phyloP scores from a whole-genome alignment of 129 eudicot species.

The Escallonia rubra region DNA sequence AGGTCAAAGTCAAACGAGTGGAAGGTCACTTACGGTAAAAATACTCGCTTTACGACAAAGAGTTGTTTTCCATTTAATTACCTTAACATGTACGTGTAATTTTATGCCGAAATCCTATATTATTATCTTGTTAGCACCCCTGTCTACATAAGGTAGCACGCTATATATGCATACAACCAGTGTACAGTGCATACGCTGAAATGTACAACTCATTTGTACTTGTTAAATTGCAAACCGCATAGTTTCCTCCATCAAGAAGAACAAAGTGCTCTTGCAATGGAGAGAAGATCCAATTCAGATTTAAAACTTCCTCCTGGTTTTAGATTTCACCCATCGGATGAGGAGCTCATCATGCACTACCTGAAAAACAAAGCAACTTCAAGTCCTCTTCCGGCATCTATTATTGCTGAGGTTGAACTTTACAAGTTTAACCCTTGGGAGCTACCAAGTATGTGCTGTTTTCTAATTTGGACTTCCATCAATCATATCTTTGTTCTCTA shows the following conservation, averaged over 20 bases:
- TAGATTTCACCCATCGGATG: constrained; percentile 48
- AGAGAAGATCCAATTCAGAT: constrained; percentile 8
- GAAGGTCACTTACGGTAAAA: not conserved
- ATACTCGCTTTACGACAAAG: not conserved
- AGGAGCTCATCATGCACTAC: constrained; percentile 46
- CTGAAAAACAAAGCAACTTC: constrained; percentile 42
- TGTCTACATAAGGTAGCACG: not conserved
- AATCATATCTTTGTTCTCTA: not conserved
- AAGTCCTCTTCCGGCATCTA: constrained; percentile 30
- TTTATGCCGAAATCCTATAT: not conserved
- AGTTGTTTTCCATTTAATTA: not conserved
- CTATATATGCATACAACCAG: not conserved
- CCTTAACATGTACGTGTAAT: not conserved
- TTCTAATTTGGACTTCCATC: not conserved
- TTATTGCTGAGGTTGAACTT: constrained; percentile 42
- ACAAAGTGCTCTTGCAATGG: constrained; percentile 3
- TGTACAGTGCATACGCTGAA: not conserved
- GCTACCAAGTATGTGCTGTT: constrained; percentile 29
- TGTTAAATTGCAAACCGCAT: not conserved
- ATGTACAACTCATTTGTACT: too few species aligned
- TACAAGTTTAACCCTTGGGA: constrained; percentile 56
- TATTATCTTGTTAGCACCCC: not conserved
- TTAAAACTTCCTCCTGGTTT: constrained; percentile 44
- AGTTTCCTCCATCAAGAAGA: constrained; percentile 26
- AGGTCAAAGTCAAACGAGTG: not conserved